A percentile compares a stretch with the other conserved stretches of the same genome.
Conservation (phyloP, 495 filamentous ascomycete species). For the Beverwykella pulmonaria region DNA sequence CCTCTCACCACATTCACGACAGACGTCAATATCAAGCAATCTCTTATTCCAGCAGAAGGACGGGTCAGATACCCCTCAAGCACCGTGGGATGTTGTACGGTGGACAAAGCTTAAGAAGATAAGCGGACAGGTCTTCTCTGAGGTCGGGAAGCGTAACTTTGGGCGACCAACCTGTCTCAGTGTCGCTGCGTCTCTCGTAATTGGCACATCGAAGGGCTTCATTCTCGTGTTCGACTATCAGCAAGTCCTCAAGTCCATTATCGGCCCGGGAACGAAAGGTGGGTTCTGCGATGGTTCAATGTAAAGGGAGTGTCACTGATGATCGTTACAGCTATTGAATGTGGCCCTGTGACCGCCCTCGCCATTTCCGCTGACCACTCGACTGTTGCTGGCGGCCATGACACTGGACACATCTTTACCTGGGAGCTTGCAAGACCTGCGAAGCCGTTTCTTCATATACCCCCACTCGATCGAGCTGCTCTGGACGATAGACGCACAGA, state of each 20-base stretch:
- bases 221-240: constrained; percentile 96
- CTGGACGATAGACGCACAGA: constrained; percentile 68
- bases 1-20: constrained; percentile 71
- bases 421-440: constrained; percentile 86
- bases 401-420: constrained; percentile 89
- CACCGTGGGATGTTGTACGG: constrained; percentile 93
- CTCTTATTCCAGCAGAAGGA: constrained; percentile 50
- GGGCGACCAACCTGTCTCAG: constrained; percentile 86
- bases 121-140: constrained; percentile 88
- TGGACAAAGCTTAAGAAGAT: constrained; percentile 95
- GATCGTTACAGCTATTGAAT: constrained; percentile 71
- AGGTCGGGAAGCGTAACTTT: constrained; percentile 89
- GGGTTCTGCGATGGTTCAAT: constrained; percentile 33
- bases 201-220: constrained; percentile 92
- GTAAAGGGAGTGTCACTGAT: neutral
- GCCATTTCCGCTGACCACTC: constrained; percentile 92
- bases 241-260: constrained; percentile 88
- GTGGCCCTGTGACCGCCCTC: constrained; percentile 81
- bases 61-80: constrained; percentile 65
- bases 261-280: constrained; percentile 95
- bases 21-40: constrained; percentile 64
- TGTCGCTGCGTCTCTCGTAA: constrained; percentile 85
- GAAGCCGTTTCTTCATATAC: constrained; percentile 85
- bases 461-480: constrained; percentile 68
- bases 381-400: constrained; percentile 87